Evolutionary conservation across 495 filamentous ascomycete genomes (phyloP).

Genomic region (Trichoderma orchidacearum): DNA sequence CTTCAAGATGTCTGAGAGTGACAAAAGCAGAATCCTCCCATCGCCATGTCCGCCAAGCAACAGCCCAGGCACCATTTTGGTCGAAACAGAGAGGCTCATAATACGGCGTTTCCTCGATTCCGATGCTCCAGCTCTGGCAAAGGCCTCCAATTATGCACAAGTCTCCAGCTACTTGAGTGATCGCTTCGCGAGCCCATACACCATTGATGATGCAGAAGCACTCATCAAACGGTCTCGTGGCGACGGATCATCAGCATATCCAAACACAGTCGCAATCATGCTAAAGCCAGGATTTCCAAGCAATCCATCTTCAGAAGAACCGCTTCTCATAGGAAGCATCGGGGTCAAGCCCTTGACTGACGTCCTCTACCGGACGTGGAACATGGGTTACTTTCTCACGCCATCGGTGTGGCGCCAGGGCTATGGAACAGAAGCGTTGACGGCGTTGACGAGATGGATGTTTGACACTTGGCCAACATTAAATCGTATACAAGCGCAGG

Average conservation of each 20-base stretch:
- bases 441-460: constrained; percentile 16
- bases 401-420: constrained; percentile 23
- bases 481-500: constrained; percentile 17
- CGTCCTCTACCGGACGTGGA: constrained; percentile 16
- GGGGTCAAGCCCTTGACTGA: constrained; percentile 14
- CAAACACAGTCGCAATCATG: constrained; percentile 18
- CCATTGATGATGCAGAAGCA: constrained; percentile 11
- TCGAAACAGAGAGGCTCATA: constrained; percentile 4
- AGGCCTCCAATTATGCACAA: constrained; percentile 14
- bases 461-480: constrained; percentile 17
- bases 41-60: not conserved
- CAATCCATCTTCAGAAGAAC: constrained; percentile 3
- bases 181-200: constrained; percentile 23
- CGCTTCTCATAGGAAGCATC: constrained; percentile 15
- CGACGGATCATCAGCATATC: not conserved
- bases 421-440: constrained; percentile 14
- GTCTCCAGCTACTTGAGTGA: constrained; percentile 20
- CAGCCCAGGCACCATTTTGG: not conserved
- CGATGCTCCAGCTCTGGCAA: constrained; percentile 14
- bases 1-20: not conserved
- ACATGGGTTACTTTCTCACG: constrained; percentile 27
- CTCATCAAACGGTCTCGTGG: not conserved
- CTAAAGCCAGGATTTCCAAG: constrained; percentile 1
- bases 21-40: constrained; percentile 7
- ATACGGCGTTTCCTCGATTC: constrained; percentile 15